phyloP scores from a whole-genome alignment of 148 eudicot species.

The Camellia japonica region DNA sequence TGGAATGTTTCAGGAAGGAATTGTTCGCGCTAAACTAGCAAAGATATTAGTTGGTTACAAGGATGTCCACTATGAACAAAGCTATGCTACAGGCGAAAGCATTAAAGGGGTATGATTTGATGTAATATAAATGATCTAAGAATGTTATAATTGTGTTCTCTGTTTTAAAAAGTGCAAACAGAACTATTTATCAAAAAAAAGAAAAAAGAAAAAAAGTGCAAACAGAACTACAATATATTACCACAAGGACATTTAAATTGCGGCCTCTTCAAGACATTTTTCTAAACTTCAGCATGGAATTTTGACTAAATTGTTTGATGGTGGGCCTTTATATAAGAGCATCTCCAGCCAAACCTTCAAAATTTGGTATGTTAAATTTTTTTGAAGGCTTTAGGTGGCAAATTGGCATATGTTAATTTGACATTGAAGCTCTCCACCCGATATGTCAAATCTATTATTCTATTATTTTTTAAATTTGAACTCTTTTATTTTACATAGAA shows the following conservation, averaged over 20 bases:
- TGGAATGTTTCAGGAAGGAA: slow-evolving; percentile 66
- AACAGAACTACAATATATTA: not conserved
- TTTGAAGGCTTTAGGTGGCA: too few relatives aligned
- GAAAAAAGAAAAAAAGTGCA: not conserved
- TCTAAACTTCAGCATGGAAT: not conserved
- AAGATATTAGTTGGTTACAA: slow-evolving; percentile 52
- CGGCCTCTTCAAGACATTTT: not conserved
- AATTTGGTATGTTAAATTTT: too few relatives aligned
- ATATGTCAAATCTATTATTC: too few relatives aligned
- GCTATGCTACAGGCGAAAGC: slow-evolving; percentile 67
- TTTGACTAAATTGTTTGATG: too few relatives aligned
- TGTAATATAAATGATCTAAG: not conserved
- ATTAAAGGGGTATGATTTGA: slow-evolving; percentile 55
- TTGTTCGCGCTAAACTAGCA: slow-evolving; percentile 64
- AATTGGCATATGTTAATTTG: too few relatives aligned
- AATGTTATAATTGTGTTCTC: slow-evolving; percentile 1
- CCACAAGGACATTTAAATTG: too few relatives aligned
- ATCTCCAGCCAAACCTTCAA: too few relatives aligned
- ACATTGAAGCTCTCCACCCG: too few relatives aligned
- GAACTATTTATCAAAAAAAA: not conserved
- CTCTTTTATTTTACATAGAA: too few relatives aligned
- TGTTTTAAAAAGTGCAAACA: slow-evolving; percentile 1
- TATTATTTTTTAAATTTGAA: too few relatives aligned
- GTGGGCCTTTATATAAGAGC: not conserved
- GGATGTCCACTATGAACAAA: slow-evolving; percentile 71